Percentiles rank a stretch among this genome's conserved stretches.
Evolutionary conservation across 139 green algal species (phyloP).

Genomic region (Choricystis sp.): DNA sequence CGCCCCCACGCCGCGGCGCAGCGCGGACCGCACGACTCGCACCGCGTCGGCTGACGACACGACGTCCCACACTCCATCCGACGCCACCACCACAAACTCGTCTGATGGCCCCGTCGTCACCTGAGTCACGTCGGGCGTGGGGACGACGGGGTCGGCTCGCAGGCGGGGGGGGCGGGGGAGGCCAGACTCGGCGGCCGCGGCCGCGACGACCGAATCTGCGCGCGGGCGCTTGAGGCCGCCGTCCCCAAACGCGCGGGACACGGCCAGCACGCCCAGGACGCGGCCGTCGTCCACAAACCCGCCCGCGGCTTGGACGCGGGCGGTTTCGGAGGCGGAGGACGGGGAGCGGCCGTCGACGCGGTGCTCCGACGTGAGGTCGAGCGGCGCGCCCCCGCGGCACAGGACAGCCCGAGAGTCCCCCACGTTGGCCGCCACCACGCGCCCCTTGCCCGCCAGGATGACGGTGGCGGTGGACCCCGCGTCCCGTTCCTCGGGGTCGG

Average conservation of each 20-base stretch:
- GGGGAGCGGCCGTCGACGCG: conserved; percentile 25
- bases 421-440: conserved; percentile 53
- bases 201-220: conserved; percentile 18
- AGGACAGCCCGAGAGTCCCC: conserved; percentile 54
- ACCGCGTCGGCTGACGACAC: conserved; percentile 26
- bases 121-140: conserved; percentile 37
- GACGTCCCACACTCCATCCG: conserved; percentile 53
- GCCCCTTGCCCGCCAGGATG: conserved; percentile 21
- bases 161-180: conserved; percentile 9
- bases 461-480: conserved; percentile 30
- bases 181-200: conserved; percentile 20
- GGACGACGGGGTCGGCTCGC: conserved; percentile 33
- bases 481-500: conserved; percentile 8
- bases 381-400: conserved; percentile 16
- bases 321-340: conserved; percentile 20
- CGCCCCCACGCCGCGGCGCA: conserved; percentile 13
- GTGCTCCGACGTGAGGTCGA: conserved; percentile 36
- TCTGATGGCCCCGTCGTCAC: conserved; percentile 23
- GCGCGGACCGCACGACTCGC: conserved; percentile 12
- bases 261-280: conserved; percentile 61
- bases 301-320: conserved; percentile 22
- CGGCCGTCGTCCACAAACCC: conserved; percentile 47
- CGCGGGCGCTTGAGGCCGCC: conserved; percentile 41
- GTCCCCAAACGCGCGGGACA: conserved; percentile 61
- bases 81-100: conserved; percentile 59